phyloP scores from a whole-genome alignment of 2,329 filamentous ascomycete genomes.

The Aspergillus persii region DNA sequence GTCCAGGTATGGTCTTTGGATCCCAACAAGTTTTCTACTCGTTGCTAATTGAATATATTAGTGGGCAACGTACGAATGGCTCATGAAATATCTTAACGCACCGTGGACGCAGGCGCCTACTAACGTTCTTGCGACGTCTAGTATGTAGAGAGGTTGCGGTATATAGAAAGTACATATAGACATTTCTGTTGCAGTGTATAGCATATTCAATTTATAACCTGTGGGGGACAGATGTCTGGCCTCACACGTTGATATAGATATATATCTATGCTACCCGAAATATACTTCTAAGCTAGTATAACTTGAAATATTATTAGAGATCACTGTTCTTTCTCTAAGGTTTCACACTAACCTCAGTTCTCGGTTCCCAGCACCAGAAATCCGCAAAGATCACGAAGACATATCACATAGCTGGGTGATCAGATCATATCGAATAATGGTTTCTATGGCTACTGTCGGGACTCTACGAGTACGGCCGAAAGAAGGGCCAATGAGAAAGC shows the following conservation, averaged over 20 bases:
- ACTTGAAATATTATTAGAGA: too few relatives aligned
- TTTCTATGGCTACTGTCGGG: too few relatives aligned
- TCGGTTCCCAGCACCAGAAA: too few relatives aligned
- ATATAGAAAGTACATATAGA: neutral
- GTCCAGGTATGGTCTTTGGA: constrained; percentile 54
- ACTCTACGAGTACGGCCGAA: neutral
- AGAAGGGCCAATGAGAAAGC: neutral
- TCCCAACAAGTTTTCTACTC: neutral
- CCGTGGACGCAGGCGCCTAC: constrained; percentile 13
- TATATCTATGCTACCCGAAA: neutral
- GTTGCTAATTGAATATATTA: constrained; percentile 39
- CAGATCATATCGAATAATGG: too few relatives aligned
- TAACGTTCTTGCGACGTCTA: constrained; percentile 5
- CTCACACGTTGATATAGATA: neutral
- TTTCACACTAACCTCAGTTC: too few relatives aligned
- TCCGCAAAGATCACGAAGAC: too few relatives aligned
- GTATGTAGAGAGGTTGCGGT: neutral
- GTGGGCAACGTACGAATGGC: constrained; percentile 90
- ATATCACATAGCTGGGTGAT: too few relatives aligned
- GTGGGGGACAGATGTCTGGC: neutral
- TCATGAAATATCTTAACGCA: constrained; percentile 57
- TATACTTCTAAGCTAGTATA: too few relatives aligned
- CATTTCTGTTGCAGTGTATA: neutral
- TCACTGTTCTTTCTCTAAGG: too few relatives aligned
- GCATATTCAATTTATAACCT: too few relatives aligned